These are phyloP conservation scores for Saturnispora ahearnii DNA, from an alignment of 805 yeast genomes.

Conservation along the genomic window DNA sequence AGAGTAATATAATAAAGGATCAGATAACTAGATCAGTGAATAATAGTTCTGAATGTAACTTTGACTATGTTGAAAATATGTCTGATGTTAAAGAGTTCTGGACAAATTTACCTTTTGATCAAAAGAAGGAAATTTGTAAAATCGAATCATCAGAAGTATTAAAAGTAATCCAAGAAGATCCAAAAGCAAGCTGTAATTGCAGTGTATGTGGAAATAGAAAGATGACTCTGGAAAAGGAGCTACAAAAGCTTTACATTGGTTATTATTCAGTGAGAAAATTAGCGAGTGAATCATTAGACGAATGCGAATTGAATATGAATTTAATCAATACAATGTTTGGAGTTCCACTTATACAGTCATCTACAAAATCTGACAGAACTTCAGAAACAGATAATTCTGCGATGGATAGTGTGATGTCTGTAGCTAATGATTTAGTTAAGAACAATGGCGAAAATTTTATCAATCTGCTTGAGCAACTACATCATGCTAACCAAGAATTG, in stretches of 20 bases:
- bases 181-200: slow-evolving; percentile 56
- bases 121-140: slow-evolving; percentile 51
- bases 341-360: slow-evolving; percentile 10
- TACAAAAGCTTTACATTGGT: slow-evolving; percentile 63
- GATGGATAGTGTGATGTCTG: slow-evolving; percentile 24
- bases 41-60: slow-evolving; percentile 23
- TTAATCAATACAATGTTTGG: slow-evolving; percentile 23
- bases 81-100: slow-evolving; percentile 50
- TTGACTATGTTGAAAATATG: slow-evolving; percentile 41
- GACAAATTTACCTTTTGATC: slow-evolving; percentile 53
- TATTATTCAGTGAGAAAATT: slow-evolving; percentile 41
- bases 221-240: slow-evolving; percentile 62
- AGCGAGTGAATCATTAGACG: slow-evolving; percentile 30
- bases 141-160: slow-evolving; percentile 64
- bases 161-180: slow-evolving; percentile 52
- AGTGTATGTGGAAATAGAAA: slow-evolving; percentile 70
- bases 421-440: slow-evolving; percentile 73
- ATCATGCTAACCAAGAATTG: slow-evolving; percentile 31
- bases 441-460: slow-evolving; percentile 73
- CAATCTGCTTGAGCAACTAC: slow-evolving; percentile 70
- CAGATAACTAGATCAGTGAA: slow-evolving; percentile 15
- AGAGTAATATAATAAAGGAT: slow-evolving; percentile 16
- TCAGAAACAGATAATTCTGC: slow-evolving; percentile 1
- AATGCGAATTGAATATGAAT: slow-evolving; percentile 24
- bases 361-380: slow-evolving; percentile 1